Conservation (phyloP, 148 eudicot genomes). For the Rhododendron kiyosumense region DNA sequence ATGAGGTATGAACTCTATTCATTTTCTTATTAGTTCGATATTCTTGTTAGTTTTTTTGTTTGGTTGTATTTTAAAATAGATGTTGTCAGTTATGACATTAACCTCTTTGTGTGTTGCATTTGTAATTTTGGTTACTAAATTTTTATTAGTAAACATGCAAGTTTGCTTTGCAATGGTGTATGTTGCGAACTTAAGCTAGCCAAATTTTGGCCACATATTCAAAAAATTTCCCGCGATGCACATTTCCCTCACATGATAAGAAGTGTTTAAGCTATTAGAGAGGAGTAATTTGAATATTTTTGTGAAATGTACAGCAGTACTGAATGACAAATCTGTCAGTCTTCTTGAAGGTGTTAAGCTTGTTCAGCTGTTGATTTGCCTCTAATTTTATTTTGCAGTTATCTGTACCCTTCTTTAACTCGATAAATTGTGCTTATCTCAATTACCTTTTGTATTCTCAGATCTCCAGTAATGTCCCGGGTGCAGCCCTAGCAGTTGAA, state of each 20-base stretch:
- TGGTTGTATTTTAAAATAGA: background rate
- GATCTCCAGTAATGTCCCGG: constrained; percentile 68
- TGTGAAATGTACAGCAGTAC: background rate
- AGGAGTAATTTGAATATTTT: background rate
- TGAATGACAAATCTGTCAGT: background rate
- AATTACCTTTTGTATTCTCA: constrained; percentile 15
- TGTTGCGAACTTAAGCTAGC: background rate
- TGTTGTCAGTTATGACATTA: background rate
- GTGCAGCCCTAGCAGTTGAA: constrained; percentile 47
- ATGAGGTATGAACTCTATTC: constrained; percentile 49
- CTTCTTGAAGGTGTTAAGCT: background rate
- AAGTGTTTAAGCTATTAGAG: background rate
- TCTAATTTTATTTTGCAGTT: background rate
- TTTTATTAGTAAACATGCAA: background rate
- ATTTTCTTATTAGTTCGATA: background rate
- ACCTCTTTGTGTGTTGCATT: background rate
- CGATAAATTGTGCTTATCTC: background rate
- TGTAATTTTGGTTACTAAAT: background rate
- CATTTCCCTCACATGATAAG: background rate
- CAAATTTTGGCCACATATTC: background rate
- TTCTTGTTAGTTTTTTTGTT: background rate
- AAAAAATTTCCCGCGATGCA: background rate
- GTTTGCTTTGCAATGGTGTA: background rate
- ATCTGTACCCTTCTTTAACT: background rate
- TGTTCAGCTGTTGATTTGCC: background rate